These are phyloP conservation scores for Pleurotus giganteus DNA, from an alignment of 768 basidiomycete species.

Conservation along the genomic window DNA sequence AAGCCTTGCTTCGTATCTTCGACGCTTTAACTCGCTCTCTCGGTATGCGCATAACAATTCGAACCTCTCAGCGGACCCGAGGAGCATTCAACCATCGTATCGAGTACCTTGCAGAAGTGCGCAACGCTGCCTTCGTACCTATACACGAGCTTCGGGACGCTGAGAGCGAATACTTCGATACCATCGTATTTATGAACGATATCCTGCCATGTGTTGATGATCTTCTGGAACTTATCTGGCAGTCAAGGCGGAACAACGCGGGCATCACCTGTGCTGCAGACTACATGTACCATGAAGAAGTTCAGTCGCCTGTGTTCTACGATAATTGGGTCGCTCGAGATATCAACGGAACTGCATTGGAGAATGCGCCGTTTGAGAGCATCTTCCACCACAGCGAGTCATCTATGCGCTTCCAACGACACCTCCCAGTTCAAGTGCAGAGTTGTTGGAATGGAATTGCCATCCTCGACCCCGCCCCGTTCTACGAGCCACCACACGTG, in stretches of 20 bases:
- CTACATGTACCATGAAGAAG: slow-evolving; percentile 98
- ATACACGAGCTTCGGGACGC: slow-evolving; percentile 90
- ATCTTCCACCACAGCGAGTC: slow-evolving; percentile 87
- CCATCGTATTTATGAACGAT: slow-evolving; percentile 99
- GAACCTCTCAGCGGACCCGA: slow-evolving; percentile 87
- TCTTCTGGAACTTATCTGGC: slow-evolving; percentile 96
- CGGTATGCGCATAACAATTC: slow-evolving; percentile 90
- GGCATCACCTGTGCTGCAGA: slow-evolving; percentile 98
- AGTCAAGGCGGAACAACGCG: slow-evolving; percentile 88
- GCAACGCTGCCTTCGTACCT: slow-evolving; percentile 95
- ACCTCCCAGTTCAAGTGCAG: slow-evolving; percentile 95
- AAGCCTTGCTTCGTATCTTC: slow-evolving; percentile 92
- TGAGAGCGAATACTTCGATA: slow-evolving; percentile 93
- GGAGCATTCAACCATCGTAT: slow-evolving; percentile 99
- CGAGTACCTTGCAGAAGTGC: slow-evolving; percentile 99
- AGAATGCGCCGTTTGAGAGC: slow-evolving; percentile 94
- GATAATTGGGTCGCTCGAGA: slow-evolving; percentile 99
- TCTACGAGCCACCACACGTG: slow-evolving; percentile 89
- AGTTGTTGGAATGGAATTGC: slow-evolving; percentile 99
- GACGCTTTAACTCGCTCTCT: slow-evolving; percentile 88
- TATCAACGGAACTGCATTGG: slow-evolving; percentile 97
- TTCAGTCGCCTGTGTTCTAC: slow-evolving; percentile 93
- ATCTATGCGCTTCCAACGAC: slow-evolving; percentile 79
- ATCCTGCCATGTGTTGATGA: slow-evolving; percentile 98
- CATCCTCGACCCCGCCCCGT: slow-evolving; percentile 91